Percentiles rank a stretch among this genome's conserved stretches.
Conservation (phyloP, 2,329 filamentous ascomycete genomes). For the Huntiella decipiens region DNA sequence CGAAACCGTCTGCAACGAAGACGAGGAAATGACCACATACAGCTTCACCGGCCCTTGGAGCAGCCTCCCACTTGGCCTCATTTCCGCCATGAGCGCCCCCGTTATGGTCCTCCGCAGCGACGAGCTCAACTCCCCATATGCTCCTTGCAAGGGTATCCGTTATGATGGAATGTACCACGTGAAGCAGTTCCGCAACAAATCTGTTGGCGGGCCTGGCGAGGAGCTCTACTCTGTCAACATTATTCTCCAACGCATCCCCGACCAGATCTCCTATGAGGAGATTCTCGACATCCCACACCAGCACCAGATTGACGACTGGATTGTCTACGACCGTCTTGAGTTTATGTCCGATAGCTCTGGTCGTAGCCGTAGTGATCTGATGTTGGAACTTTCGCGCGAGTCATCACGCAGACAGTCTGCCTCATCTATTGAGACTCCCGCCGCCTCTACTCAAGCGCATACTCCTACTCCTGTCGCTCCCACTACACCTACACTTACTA, state of each 20-base stretch:
- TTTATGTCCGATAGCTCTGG: constrained; percentile 15
- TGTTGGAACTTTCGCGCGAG: constrained; percentile 7
- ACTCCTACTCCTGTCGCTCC: not conserved
- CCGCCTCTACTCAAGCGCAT: not conserved
- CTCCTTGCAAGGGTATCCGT: constrained; percentile 32
- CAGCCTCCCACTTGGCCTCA: constrained; percentile 29
- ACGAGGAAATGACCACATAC: constrained; percentile 22
- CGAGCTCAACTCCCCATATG: constrained; percentile 29
- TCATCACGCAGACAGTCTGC: constrained; percentile 8
- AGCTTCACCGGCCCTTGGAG: constrained; percentile 23
- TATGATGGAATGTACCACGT: constrained; percentile 40
- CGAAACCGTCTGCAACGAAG: constrained; percentile 23
- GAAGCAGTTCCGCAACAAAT: constrained; percentile 26
- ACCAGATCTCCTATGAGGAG: constrained; percentile 24
- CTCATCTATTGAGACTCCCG: not conserved
- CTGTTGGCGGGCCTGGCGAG: not conserved
- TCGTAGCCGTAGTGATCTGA: constrained; percentile 8
- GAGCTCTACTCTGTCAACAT: constrained; percentile 21
- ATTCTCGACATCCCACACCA: constrained; percentile 29
- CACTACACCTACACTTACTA: not conserved
- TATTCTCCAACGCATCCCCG: constrained; percentile 25
- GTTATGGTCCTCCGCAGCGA: constrained; percentile 35
- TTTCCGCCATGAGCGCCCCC: constrained; percentile 28
- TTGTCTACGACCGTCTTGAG: constrained; percentile 28
- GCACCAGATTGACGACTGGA: constrained; percentile 38